Conservation (phyloP, 2,329 filamentous ascomycete genomes). For the Colletotrichum tropicale region DNA sequence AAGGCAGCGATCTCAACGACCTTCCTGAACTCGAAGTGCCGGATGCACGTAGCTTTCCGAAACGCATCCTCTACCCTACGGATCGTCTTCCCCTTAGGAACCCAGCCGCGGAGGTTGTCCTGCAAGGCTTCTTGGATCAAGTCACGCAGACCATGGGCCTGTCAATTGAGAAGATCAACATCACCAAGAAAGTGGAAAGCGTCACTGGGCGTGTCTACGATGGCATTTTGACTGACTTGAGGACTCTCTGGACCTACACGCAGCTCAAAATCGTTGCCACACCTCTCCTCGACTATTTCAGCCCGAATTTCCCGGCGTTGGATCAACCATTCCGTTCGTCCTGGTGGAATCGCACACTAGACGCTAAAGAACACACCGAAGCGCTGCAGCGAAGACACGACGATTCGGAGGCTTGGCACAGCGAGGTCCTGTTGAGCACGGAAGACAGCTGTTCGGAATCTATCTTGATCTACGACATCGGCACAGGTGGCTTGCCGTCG, state of each 20-base stretch:
- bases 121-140: background rate
- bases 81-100: background rate
- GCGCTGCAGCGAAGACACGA: background rate
- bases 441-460: conserved; percentile 36
- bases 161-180: background rate
- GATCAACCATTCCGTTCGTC: background rate
- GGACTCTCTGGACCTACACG: background rate
- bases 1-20: background rate
- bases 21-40: background rate
- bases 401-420: background rate
- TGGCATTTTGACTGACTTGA: accelerated
- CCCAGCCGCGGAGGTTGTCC: background rate
- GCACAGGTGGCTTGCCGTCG: conserved; percentile 42
- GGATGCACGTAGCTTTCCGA: background rate
- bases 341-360: background rate
- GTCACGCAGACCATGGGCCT: background rate
- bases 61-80: background rate
- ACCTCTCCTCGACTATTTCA: background rate
- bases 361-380: background rate
- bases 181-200: background rate
- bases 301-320: background rate
- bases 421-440: background rate
- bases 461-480: conserved; percentile 46
- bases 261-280: background rate
- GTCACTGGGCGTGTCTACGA: background rate